phyloP scores from a whole-genome alignment of 1,284 basidiomycete genomes.

The Ceratobasidium sp. region DNA sequence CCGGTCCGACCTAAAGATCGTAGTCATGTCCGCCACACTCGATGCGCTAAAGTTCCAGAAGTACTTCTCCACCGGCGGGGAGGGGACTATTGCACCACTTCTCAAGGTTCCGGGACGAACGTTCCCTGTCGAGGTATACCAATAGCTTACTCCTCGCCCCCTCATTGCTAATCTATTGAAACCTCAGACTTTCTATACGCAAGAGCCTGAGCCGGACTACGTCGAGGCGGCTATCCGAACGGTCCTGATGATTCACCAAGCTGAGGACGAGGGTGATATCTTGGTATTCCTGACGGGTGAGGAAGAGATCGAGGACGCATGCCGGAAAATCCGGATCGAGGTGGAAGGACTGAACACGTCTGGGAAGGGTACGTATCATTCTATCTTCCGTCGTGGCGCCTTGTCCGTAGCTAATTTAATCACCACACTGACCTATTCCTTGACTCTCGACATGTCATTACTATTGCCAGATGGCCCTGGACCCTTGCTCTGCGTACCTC shows the following conservation, averaged over 20 bases:
- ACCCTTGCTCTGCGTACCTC: constrained; percentile 88
- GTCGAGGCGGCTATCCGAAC: constrained; percentile 98
- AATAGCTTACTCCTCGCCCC: not conserved
- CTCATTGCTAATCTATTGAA: too few relatives aligned
- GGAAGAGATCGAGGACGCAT: constrained; percentile 98
- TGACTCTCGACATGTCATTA: constrained; percentile 67
- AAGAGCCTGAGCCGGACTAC: constrained; percentile 96
- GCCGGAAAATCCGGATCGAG: constrained; percentile 92
- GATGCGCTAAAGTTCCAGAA: constrained; percentile 97
- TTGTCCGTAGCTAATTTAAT: not conserved
- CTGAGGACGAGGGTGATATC: constrained; percentile 94
- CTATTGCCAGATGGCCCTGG: constrained; percentile 81
- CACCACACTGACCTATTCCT: not conserved
- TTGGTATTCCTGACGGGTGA: constrained; percentile 97
- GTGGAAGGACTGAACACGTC: constrained; percentile 70
- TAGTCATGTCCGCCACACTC: constrained; percentile 98
- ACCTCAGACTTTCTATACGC: constrained; percentile 84
- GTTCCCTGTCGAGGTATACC: constrained; percentile 88
- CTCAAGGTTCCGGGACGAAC: constrained; percentile 98
- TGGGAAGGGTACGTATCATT: constrained; percentile 19
- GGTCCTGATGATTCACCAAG: constrained; percentile 97
- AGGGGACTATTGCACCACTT: constrained; percentile 74
- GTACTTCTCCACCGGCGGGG: constrained; percentile 78
- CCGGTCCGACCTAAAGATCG: constrained; percentile 93
- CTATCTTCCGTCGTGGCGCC: not conserved